Evolutionary conservation across 1,284 basidiomycete genomes (phyloP).

Genomic region (Phylloporus gajari): DNA sequence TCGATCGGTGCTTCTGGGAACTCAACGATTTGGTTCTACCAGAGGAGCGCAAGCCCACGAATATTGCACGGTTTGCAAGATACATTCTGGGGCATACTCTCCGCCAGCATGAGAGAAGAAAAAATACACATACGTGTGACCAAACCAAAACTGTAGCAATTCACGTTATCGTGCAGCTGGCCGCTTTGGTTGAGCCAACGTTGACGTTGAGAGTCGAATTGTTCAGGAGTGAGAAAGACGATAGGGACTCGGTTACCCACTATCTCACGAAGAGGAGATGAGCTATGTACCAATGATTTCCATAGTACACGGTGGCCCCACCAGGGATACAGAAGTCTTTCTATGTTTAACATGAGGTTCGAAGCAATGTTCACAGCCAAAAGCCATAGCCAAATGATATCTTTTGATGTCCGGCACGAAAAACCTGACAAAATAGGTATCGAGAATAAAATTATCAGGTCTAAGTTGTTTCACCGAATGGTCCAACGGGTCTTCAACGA

Average conservation of each 20-base stretch:
- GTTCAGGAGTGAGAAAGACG: slow-evolving; percentile 67
- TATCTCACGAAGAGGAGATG: not conserved
- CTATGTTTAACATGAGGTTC: slow-evolving; percentile 39
- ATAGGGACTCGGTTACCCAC: slow-evolving; percentile 59
- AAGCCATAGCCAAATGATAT: slow-evolving; percentile 62
- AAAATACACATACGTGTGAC: slow-evolving; percentile 53
- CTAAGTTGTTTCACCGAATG: slow-evolving; percentile 49
- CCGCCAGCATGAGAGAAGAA: too few species aligned
- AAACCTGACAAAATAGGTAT: slow-evolving; percentile 50
- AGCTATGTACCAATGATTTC: slow-evolving; percentile 63
- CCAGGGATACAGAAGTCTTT: slow-evolving; percentile 66
- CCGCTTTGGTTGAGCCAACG: slow-evolving; percentile 66
- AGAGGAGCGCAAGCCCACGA: slow-evolving; percentile 32
- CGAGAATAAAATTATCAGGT: not conserved
- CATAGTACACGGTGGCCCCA: slow-evolving; percentile 65
- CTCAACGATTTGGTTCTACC: slow-evolving; percentile 37
- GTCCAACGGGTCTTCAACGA: slow-evolving; percentile 72
- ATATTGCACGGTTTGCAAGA: slow-evolving; percentile 37
- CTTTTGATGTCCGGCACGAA: slow-evolving; percentile 66
- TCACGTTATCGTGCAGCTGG: slow-evolving; percentile 59
- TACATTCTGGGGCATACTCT: slow-evolving; percentile 41
- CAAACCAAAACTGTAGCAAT: slow-evolving; percentile 69
- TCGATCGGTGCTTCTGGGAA: slow-evolving; percentile 32
- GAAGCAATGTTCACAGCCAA: not conserved
- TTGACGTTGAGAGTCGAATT: slow-evolving; percentile 65